Conservation (phyloP, 176 grass and related monocot species). For the Oryza punctata region DNA sequence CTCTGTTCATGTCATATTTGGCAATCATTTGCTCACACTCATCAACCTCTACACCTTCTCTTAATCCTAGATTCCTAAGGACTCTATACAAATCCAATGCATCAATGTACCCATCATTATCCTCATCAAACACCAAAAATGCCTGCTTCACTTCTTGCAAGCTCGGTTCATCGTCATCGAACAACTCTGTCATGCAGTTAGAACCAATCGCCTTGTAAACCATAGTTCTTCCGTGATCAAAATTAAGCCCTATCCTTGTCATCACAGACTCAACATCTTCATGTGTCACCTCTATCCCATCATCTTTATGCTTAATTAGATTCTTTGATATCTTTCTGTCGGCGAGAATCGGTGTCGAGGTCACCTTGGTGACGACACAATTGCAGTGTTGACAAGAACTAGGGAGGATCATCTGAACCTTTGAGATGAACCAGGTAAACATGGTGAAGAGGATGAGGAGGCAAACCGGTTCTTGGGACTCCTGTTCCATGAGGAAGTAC, state of each 20-base stretch:
- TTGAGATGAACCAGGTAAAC: slow-evolving; percentile 36
- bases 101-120: slow-evolving; percentile 71
- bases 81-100: slow-evolving; percentile 52
- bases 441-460: slow-evolving; percentile 46
- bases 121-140: slow-evolving; percentile 71
- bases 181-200: slow-evolving; percentile 43
- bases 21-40: slow-evolving; percentile 72
- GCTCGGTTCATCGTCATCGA: slow-evolving; percentile 69
- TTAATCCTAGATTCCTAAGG: slow-evolving; percentile 52
- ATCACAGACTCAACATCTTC: slow-evolving; percentile 51
- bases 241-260: slow-evolving; percentile 37
- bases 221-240: slow-evolving; percentile 1
- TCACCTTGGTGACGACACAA: not conserved
- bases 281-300: slow-evolving; percentile 3
- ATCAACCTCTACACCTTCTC: slow-evolving; percentile 43
- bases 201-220: not conserved
- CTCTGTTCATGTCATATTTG: slow-evolving; percentile 62
- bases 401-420: slow-evolving; percentile 36
- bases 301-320: not conserved
- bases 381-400: slow-evolving; percentile 20
- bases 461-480: slow-evolving; percentile 33
- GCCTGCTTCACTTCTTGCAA: slow-evolving; percentile 67
- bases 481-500: not conserved
- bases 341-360: not conserved
- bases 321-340: slow-evolving; percentile 2